Evolutionary conservation across 352 stramenopile species (phyloP).

Genomic region (Pythium dissimile): DNA sequence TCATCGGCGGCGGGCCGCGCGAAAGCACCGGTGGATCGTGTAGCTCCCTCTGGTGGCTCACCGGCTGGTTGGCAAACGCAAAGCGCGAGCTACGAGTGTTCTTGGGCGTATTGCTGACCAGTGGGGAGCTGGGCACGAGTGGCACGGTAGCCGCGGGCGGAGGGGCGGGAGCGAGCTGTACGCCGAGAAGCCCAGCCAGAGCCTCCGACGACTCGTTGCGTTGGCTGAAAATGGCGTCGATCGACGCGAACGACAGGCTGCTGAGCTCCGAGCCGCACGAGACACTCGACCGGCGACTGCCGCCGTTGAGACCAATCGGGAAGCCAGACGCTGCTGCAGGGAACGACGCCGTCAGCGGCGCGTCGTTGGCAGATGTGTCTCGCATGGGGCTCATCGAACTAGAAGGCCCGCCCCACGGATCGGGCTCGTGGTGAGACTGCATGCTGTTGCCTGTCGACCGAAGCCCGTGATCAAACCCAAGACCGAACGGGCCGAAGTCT

Average conservation of each 20-base stretch:
- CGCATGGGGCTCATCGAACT: constrained; percentile 11
- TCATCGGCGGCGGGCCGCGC: constrained; percentile 7
- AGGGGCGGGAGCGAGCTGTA: constrained; percentile 32
- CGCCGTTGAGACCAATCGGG: not conserved
- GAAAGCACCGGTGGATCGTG: constrained; percentile 8
- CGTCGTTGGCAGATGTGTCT: not conserved
- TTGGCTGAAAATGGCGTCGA: constrained; percentile 81
- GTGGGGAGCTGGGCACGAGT: constrained; percentile 32
- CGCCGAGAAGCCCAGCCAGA: constrained; percentile 57
- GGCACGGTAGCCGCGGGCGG: constrained; percentile 20
- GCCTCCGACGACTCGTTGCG: constrained; percentile 71
- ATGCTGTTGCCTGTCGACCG: constrained; percentile 16
- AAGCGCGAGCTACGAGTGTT: constrained; percentile 67
- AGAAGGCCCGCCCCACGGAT: constrained; percentile 13
- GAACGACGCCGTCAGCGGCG: not conserved
- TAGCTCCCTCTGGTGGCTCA: constrained; percentile 23
- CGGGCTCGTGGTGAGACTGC: not conserved
- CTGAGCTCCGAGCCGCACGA: not conserved
- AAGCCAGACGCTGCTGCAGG: constrained; percentile 2
- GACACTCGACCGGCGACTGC: not conserved
- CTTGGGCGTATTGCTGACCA: constrained; percentile 22
- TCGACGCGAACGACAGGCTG: constrained; percentile 67
- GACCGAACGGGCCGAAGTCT: constrained; percentile 71
- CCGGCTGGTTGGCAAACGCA: constrained; percentile 69
- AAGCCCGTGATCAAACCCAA: constrained; percentile 70